phyloP scores from a whole-genome alignment of 1,284 basidiomycete species.

The Naganishia cerealis region DNA sequence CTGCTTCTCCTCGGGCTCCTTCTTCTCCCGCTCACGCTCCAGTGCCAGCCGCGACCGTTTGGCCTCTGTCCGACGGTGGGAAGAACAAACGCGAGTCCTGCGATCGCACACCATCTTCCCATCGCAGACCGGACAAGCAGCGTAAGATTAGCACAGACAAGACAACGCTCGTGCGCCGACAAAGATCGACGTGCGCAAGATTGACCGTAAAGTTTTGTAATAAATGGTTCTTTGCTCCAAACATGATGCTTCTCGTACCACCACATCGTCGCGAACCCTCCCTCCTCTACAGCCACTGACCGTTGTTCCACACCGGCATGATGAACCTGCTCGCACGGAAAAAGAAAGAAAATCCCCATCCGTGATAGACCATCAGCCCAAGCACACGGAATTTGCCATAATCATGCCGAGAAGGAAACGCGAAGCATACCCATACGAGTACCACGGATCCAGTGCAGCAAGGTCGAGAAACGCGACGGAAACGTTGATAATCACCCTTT shows the following conservation, averaged over 20 bases:
- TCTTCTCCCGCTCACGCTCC: slow-evolving; percentile 17
- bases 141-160: background rate
- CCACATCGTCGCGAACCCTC: slow-evolving; percentile 28
- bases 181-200: slow-evolving; percentile 38
- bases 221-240: slow-evolving; percentile 48
- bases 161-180: background rate
- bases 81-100: slow-evolving; percentile 3
- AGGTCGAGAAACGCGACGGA: slow-evolving; percentile 45
- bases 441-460: slow-evolving; percentile 43
- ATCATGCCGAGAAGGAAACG: background rate
- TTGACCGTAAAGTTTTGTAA: slow-evolving; percentile 48
- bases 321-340: slow-evolving; percentile 36
- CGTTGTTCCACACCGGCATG: slow-evolving; percentile 46
- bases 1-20: slow-evolving; percentile 22
- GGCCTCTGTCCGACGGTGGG: background rate
- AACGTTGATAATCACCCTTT: slow-evolving; percentile 37
- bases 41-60: background rate
- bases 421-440: slow-evolving; percentile 41
- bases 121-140: background rate
- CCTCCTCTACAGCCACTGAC: slow-evolving; percentile 35
- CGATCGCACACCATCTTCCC: slow-evolving; percentile 13
- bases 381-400: slow-evolving; percentile 18
- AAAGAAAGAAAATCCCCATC: background rate
- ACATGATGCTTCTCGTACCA: slow-evolving; percentile 44
- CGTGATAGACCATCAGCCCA: background rate